Conservation (phyloP, 345 rosid species). For the Euphorbia peplus region DNA sequence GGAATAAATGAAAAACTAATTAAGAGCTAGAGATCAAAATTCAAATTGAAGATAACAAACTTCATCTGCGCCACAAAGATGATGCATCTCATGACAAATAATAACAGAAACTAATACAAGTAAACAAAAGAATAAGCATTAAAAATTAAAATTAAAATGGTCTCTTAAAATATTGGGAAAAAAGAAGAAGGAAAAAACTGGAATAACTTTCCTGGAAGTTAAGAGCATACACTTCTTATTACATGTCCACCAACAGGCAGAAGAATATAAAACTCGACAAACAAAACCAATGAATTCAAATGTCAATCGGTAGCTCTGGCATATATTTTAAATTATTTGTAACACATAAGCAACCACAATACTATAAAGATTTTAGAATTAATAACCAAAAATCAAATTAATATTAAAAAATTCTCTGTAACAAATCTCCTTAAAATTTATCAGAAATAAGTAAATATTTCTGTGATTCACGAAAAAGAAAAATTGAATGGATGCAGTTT, state of each 20-base stretch:
- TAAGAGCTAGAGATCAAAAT: neutral
- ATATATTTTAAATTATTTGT: no score
- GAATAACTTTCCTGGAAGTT: neutral
- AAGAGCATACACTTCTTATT: neutral
- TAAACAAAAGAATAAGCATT: neutral
- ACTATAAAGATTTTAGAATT: no score
- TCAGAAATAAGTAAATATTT: no score
- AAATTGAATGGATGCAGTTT: no score
- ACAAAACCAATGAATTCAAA: neutral
- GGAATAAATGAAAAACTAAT: slow-evolving; percentile 14
- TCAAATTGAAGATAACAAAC: neutral
- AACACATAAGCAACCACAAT: no score
- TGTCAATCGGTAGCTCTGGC: neutral
- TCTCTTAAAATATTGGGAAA: neutral
- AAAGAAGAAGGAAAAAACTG: neutral
- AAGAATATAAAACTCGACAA: neutral
- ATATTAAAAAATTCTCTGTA: no score
- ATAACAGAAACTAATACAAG: neutral
- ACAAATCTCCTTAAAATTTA: no score
- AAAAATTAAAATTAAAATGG: neutral
- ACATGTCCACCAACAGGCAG: neutral
- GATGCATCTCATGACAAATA: neutral
- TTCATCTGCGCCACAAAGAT: neutral
- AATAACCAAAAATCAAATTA: no score
- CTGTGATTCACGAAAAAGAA: no score